Evolutionary conservation across 2,329 filamentous ascomycete genomes (phyloP), one percentile per base, ranked within the genome.

Genomic region (Fusarium citri): DNA sequence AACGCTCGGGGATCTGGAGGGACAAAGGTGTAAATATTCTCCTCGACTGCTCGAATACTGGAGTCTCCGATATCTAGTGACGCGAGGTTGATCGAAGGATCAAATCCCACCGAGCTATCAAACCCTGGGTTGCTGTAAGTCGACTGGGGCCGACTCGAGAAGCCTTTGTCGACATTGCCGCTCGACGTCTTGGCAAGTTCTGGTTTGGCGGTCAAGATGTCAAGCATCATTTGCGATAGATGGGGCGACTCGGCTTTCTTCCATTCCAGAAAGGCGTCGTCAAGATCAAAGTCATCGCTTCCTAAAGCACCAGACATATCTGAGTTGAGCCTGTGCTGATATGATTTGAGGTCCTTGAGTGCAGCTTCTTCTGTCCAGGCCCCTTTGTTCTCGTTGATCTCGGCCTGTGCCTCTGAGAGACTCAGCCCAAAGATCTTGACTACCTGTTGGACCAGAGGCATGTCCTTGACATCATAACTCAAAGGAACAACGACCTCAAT

Each of bases 381-480:
- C 8, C 89, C 85, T 72, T 91, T 92, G 79, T 97, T 89, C 50
- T 89, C 87, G 79, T 97, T 92, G 76, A 99, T 93, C 75, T 98
- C 94, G 45, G 88, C 87, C 81, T 99, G 96, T 8, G 94, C 91
- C 72, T 96, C 90, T 3, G 90, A 89, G 71, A 92, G 89, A 45
- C 90, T 89, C 63, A 95, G 86, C 46, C 92, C 92, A 80, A 98
- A 99, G 68, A 98, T 92, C 74, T 87, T 91, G 53, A 92, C 92
- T 26, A 99, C 94, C 37, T 91, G 88, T 78, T 96, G 91, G 28
- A 97, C 96, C 81, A 98, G 87, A 40, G 91, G 91, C 96, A 99
- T 99, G 78, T 99, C 96, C 80, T 96, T 97, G 77, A 98, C 91
- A 79, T 98, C 93, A 79, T 97, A 93, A 76, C 90, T 96, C 61